Evolutionary conservation across 163 green algal species (phyloP), one percentile per base, ranked within the genome.

Genomic region (Picocystis sp.): DNA sequence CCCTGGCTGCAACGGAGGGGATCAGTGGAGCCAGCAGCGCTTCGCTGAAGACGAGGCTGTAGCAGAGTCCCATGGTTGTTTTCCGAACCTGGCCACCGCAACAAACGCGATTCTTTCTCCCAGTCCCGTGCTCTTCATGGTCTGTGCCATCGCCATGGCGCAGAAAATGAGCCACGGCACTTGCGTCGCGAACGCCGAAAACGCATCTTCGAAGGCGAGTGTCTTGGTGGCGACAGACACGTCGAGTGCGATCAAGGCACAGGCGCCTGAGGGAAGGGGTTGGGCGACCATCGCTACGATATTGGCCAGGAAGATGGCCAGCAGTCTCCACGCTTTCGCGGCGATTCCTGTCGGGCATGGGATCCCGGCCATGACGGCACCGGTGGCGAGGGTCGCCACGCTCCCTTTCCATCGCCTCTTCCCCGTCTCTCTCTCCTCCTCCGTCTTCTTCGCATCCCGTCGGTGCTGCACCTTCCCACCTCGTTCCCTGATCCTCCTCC

Each of bases 41-140:
- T 45, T 60, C 53, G 11, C 22, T 52, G 11, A 63, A 63, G 29
- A 60, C 53, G 44, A 60, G 45, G 11, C 9, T 13, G 53, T 60
- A 60, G 9, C 44, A 49, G 15, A 60, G 43, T 12, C 53, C 53
- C 5, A 60, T 9, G 47, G 53, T 63, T 19, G 15, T 63, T 13
- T 10, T 45, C 47, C 47, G 47, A 60, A 52, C 15, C 23, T 5
- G 29, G 35, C 22, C 35, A 60, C 53, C 0, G 54, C 23, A 25
- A 1, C 25, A 45, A 24, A 60, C 21, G 53, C 53, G n/a, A 60
- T 17, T 13, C 53, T 47, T 9, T 12, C 44, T 47, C 53, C 53
- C 0, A 60, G 53, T 11, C 53, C 53, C 15, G 53, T 60, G 44
- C 54, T 60, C 11, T 42, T 60, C 44, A 60, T 48, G 47, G 21